Conservation (phyloP, 2,329 filamentous ascomycete genomes). For the Rugonectria rugulosa region DNA sequence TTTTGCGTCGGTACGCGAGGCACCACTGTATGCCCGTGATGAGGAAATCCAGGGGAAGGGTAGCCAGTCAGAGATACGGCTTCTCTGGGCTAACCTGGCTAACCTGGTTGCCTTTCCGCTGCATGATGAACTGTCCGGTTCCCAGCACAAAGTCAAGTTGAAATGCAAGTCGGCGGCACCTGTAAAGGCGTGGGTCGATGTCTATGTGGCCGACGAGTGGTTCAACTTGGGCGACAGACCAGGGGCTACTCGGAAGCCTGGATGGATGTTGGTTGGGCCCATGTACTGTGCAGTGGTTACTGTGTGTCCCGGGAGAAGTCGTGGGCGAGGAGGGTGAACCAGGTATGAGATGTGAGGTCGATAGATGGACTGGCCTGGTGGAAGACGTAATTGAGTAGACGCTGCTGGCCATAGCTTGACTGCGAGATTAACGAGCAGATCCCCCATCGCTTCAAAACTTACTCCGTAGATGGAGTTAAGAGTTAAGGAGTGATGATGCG, state of each 20-base stretch:
- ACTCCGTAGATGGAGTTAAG: neutral
- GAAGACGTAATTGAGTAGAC: neutral
- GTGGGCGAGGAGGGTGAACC: neutral
- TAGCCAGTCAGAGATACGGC: conserved; percentile 13
- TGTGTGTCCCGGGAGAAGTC: neutral
- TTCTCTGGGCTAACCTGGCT: neutral
- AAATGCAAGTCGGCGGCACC: conserved; percentile 15
- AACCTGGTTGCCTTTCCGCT: conserved; percentile 19
- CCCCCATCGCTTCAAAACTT: neutral
- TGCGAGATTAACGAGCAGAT: neutral
- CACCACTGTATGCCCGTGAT: neutral
- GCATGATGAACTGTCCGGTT: conserved; percentile 18
- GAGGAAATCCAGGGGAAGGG: conserved; percentile 14
- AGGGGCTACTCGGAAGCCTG: no score
- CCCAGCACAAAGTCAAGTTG: neutral
- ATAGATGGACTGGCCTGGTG: neutral
- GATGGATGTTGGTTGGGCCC: no score
- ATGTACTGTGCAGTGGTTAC: no score
- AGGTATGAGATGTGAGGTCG: no score
- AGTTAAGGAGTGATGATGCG: no score
- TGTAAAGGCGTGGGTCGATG: conserved; percentile 9
- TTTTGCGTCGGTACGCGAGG: neutral
- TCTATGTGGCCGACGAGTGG: neutral
- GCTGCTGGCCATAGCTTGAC: neutral
- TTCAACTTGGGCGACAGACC: neutral